These are phyloP conservation scores for Candida odintsovae DNA, from an alignment of 805 yeast species.

Conservation along the genomic window DNA sequence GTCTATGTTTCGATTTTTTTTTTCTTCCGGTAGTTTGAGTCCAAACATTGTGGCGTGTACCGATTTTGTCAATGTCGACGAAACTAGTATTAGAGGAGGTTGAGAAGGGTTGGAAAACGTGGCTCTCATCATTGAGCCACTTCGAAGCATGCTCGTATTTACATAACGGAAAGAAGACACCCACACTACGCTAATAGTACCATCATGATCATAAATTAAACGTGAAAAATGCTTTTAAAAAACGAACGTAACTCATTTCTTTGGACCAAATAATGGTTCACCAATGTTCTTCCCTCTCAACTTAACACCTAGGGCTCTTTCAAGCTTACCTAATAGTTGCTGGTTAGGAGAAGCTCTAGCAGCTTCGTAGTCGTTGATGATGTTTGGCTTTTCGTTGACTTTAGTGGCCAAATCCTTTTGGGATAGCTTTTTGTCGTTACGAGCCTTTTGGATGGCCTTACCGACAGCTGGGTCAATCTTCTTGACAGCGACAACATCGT, in stretches of 20 bases:
- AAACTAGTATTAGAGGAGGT: too few species aligned
- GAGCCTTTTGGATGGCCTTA: slow-evolving; percentile 75
- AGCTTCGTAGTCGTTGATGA: slow-evolving; percentile 93
- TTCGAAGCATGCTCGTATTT: too few species aligned
- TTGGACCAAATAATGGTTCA: slow-evolving; percentile 58
- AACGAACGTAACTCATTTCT: slow-evolving; percentile 23
- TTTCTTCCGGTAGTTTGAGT: background rate
- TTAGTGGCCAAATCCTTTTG: slow-evolving; percentile 97
- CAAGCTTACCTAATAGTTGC: slow-evolving; percentile 87
- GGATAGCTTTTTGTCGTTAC: slow-evolving; percentile 82
- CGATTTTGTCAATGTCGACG: background rate
- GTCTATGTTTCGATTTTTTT: background rate
- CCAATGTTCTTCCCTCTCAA: slow-evolving; percentile 96
- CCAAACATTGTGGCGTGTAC: background rate
- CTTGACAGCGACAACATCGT: slow-evolving; percentile 89
- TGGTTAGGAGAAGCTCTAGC: slow-evolving; percentile 97
- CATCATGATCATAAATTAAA: background rate
- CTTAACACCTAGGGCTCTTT: slow-evolving; percentile 90
- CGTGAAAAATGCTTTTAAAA: background rate
- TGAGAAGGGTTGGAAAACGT: too few species aligned
- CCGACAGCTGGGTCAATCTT: slow-evolving; percentile 84
- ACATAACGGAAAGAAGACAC: too few species aligned
- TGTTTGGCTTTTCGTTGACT: slow-evolving; percentile 92
- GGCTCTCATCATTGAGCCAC: too few species aligned
- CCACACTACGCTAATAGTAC: background rate